Base-by-base conservation (phyloP, 441 rosid species). In the Hura crepitans region DNA sequence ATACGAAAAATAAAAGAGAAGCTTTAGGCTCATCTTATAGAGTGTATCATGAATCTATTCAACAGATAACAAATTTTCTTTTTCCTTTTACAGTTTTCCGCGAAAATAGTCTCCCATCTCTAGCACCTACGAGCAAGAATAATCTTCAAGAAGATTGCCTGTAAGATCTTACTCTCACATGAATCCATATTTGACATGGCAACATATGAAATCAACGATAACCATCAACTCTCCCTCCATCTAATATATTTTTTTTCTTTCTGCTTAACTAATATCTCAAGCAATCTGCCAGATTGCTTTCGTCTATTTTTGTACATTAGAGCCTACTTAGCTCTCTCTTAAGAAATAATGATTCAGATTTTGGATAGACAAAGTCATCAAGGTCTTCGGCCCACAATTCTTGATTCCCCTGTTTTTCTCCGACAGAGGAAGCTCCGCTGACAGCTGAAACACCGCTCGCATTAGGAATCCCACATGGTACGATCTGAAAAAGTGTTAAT, bases 321-420 rank as follows among this genome's bases (percentile, higher is more conserved):
- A 54, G 50, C 35, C 30, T 42, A 45, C 72, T 70, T 65, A 71
- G 66, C 72, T 77, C 22, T 61, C 76, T 75, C 72, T 64, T 54
- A 66, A 59, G 33, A 69, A 71, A 65, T 72, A 70, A 45, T 57
- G 71, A 61, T 42, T 49, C 59, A 15, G 64, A 57, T 62, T 73
- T 72, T 31, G 35, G 65, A 56, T 13, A 27, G 69, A 58, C 22
- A 30, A 43, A 43, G 28, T n/a, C 68, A 54, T 69, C 43, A 30
- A 70, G 64, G 39, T 68, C 43, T 66, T 70, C 71, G 45, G 66
- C 28, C 49, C 50, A 60, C 63, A 72, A n/a, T 53, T 69, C 72
- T 6, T 50, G 57, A 37, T 47, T 59, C 25, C 22, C 62, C 69
- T 6, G 65, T 14, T 73, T 66, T 60, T 71, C 69, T 65, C 35